phyloP scores from a whole-genome alignment of 73 alveolate genomes.

The Paramecium tetraurelia region DNA sequence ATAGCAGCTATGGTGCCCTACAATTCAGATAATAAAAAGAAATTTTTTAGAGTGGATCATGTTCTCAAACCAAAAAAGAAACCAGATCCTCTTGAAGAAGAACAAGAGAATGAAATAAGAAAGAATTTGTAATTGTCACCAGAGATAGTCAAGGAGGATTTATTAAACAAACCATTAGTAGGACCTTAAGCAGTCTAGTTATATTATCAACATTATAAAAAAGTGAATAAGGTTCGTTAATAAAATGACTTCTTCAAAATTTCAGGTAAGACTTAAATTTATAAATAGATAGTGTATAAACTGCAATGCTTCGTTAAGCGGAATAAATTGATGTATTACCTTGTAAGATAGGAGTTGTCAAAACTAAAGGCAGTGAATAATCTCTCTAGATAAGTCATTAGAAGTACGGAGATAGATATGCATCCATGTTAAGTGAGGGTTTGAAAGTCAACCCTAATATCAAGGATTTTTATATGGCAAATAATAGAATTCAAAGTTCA shows the following conservation, averaged over 20 bases:
- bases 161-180: not conserved
- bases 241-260: slow-evolving; percentile 21
- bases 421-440: slow-evolving; percentile 67
- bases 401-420: slow-evolving; percentile 67
- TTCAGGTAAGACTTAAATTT: not conserved
- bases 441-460: slow-evolving; percentile 47
- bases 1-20: not conserved
- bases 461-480: slow-evolving; percentile 27
- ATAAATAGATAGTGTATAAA: not conserved
- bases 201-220: not conserved
- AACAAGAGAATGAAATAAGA: not conserved
- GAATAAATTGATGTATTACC: slow-evolving; percentile 41
- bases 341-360: slow-evolving; percentile 50
- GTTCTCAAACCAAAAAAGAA: not conserved
- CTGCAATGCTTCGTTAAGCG: slow-evolving; percentile 20
- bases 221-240: not conserved
- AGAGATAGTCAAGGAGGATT: not conserved
- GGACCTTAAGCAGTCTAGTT: not conserved
- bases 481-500: slow-evolving; percentile 37
- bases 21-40: not conserved
- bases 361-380: slow-evolving; percentile 34
- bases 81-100: slow-evolving; percentile 20
- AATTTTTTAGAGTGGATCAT: slow-evolving; percentile 3
- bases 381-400: slow-evolving; percentile 1
- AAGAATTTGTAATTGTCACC: not conserved